Evolutionary conservation across 441 rosid genomes (phyloP).

Genomic region (Gossypium schwendimanii): DNA sequence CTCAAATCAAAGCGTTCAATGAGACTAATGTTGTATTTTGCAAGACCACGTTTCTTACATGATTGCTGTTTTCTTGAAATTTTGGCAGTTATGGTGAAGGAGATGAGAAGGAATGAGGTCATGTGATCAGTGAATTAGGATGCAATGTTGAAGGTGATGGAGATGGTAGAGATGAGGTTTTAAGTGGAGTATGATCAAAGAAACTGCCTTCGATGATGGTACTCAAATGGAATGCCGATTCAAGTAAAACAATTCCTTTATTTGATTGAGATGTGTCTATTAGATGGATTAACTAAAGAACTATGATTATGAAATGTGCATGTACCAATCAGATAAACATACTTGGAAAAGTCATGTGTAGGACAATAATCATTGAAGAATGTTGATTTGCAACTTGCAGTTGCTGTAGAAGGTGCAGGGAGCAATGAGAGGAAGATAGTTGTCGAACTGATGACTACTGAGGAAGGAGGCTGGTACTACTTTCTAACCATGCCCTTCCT

Average conservation of each 20-base stretch:
- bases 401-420: not conserved
- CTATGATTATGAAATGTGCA: not conserved
- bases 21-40: not conserved
- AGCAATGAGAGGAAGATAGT: not conserved
- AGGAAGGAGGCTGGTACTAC: not conserved
- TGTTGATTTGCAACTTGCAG: not conserved
- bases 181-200: not conserved
- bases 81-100: constrained; percentile 1
- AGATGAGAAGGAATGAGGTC: not conserved
- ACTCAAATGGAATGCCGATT: not conserved
- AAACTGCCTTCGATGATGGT: not conserved
- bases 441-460: not conserved
- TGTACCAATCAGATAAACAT: not conserved
- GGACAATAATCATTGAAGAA: not conserved
- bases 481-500: not conserved
- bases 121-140: not conserved
- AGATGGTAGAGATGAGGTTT: not conserved
- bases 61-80: not conserved
- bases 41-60: not conserved
- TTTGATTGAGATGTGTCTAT: not conserved
- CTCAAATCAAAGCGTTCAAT: not conserved
- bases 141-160: constrained; percentile 4
- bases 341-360: not conserved
- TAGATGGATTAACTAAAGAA: not conserved
- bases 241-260: not conserved